phyloP scores from a whole-genome alignment of 129 eudicot species.

The Arctium lappa region DNA sequence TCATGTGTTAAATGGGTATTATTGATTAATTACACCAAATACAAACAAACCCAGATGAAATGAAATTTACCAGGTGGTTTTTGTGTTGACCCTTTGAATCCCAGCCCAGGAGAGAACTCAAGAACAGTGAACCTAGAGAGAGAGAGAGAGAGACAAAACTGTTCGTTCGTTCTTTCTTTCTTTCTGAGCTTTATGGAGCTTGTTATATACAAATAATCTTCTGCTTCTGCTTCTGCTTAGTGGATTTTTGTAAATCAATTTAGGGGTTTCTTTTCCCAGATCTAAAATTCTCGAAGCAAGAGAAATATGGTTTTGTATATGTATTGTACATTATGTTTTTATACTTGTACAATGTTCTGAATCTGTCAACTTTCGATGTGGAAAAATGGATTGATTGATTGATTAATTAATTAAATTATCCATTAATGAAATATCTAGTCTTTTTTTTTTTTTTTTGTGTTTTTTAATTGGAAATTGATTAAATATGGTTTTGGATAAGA shows the following conservation, averaged over 20 bases:
- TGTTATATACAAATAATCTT: constrained; percentile 16
- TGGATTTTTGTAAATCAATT: constrained; percentile 8
- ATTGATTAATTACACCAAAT: background rate
- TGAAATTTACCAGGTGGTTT: constrained; percentile 32
- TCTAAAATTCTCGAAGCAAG: background rate
- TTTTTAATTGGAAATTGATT: background rate
- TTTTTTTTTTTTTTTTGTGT: background rate
- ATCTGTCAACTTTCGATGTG: background rate
- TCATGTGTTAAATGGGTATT: background rate
- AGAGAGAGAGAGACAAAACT: background rate
- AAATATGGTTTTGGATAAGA: constrained; percentile 19
- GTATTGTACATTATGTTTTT: background rate
- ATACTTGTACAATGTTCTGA: constrained; percentile 2
- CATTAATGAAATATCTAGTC: background rate
- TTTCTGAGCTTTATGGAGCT: constrained; percentile 26
- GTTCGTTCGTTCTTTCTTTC: constrained; percentile 12
- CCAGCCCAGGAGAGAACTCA: constrained; percentile 23
- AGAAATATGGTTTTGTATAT: background rate
- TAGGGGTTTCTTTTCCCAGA: background rate
- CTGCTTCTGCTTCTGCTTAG: constrained; percentile 1
- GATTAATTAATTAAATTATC: constrained; percentile 5
- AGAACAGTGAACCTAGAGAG: constrained; percentile 13
- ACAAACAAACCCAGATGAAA: constrained; percentile 15
- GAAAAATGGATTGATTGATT: constrained; percentile 14
- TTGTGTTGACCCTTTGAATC: constrained; percentile 12